These are phyloP conservation scores for Parmelia sp. DNA, from an alignment of 495 filamentous ascomycete genomes.

Conservation along the genomic window DNA sequence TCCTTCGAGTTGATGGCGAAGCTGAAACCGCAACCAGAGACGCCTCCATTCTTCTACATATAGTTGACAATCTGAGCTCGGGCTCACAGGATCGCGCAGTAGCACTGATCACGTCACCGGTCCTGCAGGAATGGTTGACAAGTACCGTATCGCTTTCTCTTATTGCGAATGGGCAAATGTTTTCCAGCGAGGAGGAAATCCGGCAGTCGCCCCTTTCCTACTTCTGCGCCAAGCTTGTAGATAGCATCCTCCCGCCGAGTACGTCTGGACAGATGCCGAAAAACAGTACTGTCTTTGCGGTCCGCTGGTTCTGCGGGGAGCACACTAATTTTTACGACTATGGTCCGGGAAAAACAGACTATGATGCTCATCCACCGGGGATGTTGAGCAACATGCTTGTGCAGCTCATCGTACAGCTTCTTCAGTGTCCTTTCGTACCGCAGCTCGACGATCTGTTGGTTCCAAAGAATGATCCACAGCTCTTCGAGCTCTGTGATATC, in stretches of 20 bases:
- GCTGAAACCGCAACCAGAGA: neutral
- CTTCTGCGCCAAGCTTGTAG: slow-evolving; percentile 10
- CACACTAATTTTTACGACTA: neutral
- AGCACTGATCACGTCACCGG: slow-evolving; percentile 1
- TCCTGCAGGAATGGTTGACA: slow-evolving; percentile 9
- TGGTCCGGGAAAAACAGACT: slow-evolving; percentile 3
- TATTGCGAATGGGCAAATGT: slow-evolving; percentile 8
- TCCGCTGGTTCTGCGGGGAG: slow-evolving; percentile 1
- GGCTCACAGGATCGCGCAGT: slow-evolving; percentile 10
- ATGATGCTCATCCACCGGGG: slow-evolving; percentile 6
- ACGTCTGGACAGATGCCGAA: neutral
- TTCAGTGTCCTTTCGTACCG: neutral
- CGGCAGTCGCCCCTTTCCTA: slow-evolving; percentile 8
- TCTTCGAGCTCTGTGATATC: neutral
- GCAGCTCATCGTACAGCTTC: slow-evolving; percentile 9
- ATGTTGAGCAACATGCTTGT: slow-evolving; percentile 11
- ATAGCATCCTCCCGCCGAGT: neutral
- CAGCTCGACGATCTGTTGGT: neutral
- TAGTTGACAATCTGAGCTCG: neutral
- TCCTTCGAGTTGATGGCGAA: neutral
- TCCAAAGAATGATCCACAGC: neutral
- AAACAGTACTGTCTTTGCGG: neutral
- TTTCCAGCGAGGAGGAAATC: neutral
- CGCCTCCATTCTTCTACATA: neutral
- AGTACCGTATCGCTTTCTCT: slow-evolving; percentile 3